These are phyloP conservation scores for Cytospora chrysosperma DNA, from an alignment of 2,329 filamentous ascomycete genomes.

Conservation along the genomic window DNA sequence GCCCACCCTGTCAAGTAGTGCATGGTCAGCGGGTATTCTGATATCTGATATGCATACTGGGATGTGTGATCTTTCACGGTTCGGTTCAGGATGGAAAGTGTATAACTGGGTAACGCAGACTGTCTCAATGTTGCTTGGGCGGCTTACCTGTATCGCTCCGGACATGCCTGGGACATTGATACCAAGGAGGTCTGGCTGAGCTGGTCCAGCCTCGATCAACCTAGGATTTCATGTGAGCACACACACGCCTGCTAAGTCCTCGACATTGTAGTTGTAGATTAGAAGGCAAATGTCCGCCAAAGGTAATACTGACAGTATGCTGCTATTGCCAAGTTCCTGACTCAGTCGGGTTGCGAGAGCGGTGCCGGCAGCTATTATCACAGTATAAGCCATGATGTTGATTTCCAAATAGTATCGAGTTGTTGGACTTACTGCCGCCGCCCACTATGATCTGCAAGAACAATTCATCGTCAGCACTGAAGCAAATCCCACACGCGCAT, in stretches of 20 bases:
- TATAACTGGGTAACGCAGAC: not conserved
- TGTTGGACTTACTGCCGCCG: slow-evolving; percentile 9
- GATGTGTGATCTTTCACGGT: not conserved
- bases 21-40: not conserved
- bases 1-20: slow-evolving; percentile 18
- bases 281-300: too few relatives aligned
- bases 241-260: too few relatives aligned
- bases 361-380: slow-evolving; percentile 27
- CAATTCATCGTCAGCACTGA: not conserved
- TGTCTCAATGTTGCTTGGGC: not conserved
- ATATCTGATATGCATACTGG: not conserved
- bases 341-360: slow-evolving; percentile 31
- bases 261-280: too few relatives aligned
- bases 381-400: not conserved
- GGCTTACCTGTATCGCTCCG: slow-evolving; percentile 25
- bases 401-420: too few relatives aligned
- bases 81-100: not conserved
- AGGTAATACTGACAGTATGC: slow-evolving; percentile 29
- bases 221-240: not conserved
- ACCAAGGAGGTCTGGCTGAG: slow-evolving; percentile 27
- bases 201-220: slow-evolving; percentile 34
- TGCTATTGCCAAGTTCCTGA: slow-evolving; percentile 26
- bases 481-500: not conserved
- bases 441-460: slow-evolving; percentile 5
- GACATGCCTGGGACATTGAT: slow-evolving; percentile 33